Conservation (phyloP, 2,329 filamentous ascomycete genomes). For the Orbilia ellipsospora region DNA sequence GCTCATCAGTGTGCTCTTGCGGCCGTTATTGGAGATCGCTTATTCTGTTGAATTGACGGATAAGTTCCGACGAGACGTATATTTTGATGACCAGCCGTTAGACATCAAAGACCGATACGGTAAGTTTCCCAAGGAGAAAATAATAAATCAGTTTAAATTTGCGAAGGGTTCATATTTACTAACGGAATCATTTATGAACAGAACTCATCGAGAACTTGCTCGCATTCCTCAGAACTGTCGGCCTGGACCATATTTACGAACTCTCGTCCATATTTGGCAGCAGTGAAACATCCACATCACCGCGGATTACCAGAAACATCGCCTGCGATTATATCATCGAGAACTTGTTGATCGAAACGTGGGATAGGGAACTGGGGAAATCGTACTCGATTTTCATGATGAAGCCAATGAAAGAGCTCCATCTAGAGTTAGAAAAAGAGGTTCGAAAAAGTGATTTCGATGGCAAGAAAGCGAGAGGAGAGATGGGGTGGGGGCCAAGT, state of each 20-base stretch:
- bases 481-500: constrained; percentile 47
- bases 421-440: constrained; percentile 44
- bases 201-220: constrained; percentile 53
- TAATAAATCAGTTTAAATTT: not conserved
- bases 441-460: constrained; percentile 44
- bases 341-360: constrained; percentile 52
- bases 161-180: not conserved
- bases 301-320: constrained; percentile 47
- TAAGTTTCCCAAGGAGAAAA: constrained; percentile 15
- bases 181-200: not conserved
- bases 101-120: constrained; percentile 52
- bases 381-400: constrained; percentile 53
- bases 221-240: constrained; percentile 47
- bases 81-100: constrained; percentile 51
- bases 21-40: constrained; percentile 46
- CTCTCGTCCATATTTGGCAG: constrained; percentile 52
- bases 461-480: constrained; percentile 40
- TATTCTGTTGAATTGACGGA: constrained; percentile 52
- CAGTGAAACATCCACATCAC: constrained; percentile 43
- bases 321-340: constrained; percentile 53
- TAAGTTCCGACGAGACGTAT: constrained; percentile 50
- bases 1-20: constrained; percentile 43
- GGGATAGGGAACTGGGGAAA: constrained; percentile 46
- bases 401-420: constrained; percentile 50
- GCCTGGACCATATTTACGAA: constrained; percentile 49